Evolutionary conservation across 2,329 filamentous ascomycete species (phyloP).

Genomic region (Aspergillus sp.): DNA sequence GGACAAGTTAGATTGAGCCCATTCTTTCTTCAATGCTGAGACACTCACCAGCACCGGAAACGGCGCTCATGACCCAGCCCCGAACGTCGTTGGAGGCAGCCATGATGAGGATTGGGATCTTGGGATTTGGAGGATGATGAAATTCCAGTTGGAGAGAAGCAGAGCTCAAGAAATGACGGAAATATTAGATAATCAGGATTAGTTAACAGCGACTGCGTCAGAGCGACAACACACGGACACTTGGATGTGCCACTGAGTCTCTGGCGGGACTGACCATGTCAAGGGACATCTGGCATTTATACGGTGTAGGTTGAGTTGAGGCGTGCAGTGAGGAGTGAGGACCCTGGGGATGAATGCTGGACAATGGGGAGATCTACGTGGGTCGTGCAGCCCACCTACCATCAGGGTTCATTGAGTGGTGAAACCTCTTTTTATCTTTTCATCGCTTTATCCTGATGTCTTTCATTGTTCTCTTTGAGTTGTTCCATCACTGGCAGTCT

Average conservation of each 20-base stretch:
- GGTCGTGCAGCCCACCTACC: not conserved
- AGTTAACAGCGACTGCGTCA: not conserved
- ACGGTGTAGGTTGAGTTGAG: not conserved
- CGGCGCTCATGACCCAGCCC: conserved; percentile 87
- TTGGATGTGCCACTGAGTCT: not conserved
- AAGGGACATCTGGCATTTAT: not conserved
- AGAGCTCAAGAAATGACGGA: conserved; percentile 12
- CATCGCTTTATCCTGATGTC: not conserved
- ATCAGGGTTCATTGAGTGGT: not conserved
- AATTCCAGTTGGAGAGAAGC: conserved; percentile 8
- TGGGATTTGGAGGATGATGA: conserved; percentile 10
- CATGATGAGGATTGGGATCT: conserved; percentile 38
- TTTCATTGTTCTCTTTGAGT: not conserved
- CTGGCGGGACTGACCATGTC: not conserved
- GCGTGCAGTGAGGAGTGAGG: conserved; percentile 1
- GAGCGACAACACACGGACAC: not conserved
- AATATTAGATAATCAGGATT: conserved; percentile 13
- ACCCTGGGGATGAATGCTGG: conserved; percentile 3
- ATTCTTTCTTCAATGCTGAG: conserved; percentile 3
- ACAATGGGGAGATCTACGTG: not conserved
- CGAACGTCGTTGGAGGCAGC: conserved; percentile 77
- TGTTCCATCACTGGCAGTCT: no score
- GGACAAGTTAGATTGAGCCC: conserved; percentile 19
- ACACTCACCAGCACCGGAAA: conserved; percentile 74
- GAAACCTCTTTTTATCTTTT: not conserved